Percentiles rank a stretch among this genome's conserved stretches.
phyloP scores from a whole-genome alignment of 176 grass and related monocot genomes.

The Triticum aestivum region IWGSC_CS_RefSeq_v2.1 NC_057795.1:278408789-278409288 shows the following conservation, averaged over 20 bases:
- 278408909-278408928: conserved; percentile 71
- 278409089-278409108: conserved; percentile 70
- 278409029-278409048: conserved; percentile 72
- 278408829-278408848: conserved; percentile 47
- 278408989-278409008: conserved; percentile 75
- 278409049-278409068: conserved; percentile 47
- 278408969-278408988: conserved; percentile 64
- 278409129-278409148: conserved; percentile 47
- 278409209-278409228: conserved; percentile 59
- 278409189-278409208: conserved; percentile 48
- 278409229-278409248: conserved; percentile 66
- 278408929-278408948: conserved; percentile 79
- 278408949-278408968: conserved; percentile 79
- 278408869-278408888: conserved; percentile 79
- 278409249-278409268: conserved; percentile 72
- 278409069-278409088: conserved; percentile 76
- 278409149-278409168: conserved; percentile 58
- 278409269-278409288: conserved; percentile 54
- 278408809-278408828: conserved; percentile 40
- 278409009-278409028: conserved; percentile 32
- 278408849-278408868: conserved; percentile 72
- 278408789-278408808: conserved; percentile 65
- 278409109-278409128: conserved; percentile 38
- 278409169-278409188: conserved; percentile 68
- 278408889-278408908: conserved; percentile 61